Evolutionary conservation across 192 early-diverging fungal species (phyloP), one percentile per base, ranked within the genome.

Genomic region (Linnemannia hyalina): DNA sequence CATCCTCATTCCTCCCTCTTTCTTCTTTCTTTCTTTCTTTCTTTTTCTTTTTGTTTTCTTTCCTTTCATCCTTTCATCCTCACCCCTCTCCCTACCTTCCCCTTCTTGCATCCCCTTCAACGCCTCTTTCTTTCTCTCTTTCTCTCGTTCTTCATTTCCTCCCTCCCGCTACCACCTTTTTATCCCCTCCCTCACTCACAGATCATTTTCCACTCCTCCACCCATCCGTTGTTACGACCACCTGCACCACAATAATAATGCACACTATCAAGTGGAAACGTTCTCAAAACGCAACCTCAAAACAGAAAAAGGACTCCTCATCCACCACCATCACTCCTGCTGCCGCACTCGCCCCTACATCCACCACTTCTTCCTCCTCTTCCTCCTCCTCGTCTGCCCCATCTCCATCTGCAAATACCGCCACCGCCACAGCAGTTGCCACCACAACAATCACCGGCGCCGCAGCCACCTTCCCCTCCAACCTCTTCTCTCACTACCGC

Each of bases 261-360:
- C 52, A 68, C 13, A 52, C 54, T 7, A 41, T 74, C 20, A 84
- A 80, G 26, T 84, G 82, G 82, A 80, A 71, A 68, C 76, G 74
- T 4, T 72, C 77, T 36, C 78, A 74, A 15, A 68, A 73, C 42
- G 40, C 70, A 40, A 32, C 80, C 29, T 29, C 54, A 20, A 75
- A 75, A 23, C 63, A 69, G 22, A 55, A 52, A 40, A 73, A 73
- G 15, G 42, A 55, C 9, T 23, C 65, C 15, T 36, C 49, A 22
- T 52, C 60, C 23, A n/a, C 55, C 55, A 26, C 23, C n/a, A 26
- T 6, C n/a, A 57, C n/a, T 23, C 55, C 55, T 10, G 23, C 60
- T 65, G 60, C 29, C 35, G 60, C 29, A 2, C 26, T 65, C 26
- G 32, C 29, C 26, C 29, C 29, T 26, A 65, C 60, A 11, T 15